These are phyloP conservation scores for Cyberlindnera japonica DNA, from an alignment of 805 yeast genomes.

Conservation along the genomic window DNA sequence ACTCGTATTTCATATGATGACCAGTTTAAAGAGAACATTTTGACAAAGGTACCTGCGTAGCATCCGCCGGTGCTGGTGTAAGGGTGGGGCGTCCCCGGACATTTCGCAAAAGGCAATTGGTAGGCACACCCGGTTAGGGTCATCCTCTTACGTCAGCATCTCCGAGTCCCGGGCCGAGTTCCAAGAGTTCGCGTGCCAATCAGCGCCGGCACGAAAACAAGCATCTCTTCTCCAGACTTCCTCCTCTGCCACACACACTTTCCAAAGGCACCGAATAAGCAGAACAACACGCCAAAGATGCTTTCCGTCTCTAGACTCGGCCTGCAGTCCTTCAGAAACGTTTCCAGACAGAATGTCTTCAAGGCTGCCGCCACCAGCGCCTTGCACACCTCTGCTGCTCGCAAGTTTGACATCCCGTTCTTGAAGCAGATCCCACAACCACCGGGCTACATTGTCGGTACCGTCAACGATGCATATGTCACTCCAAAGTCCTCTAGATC, in stretches of 20 bases:
- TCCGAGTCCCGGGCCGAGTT: slow-evolving; percentile 16
- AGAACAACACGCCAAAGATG: slow-evolving; percentile 1
- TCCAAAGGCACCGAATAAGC: neutral
- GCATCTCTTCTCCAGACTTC: slow-evolving; percentile 11
- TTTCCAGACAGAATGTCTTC: slow-evolving; percentile 7
- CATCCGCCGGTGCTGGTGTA: too few species aligned
- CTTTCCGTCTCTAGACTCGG: slow-evolving; percentile 14
- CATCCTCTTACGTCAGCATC: slow-evolving; percentile 4
- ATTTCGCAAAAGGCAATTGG: too few species aligned
- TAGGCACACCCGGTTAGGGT: slow-evolving; percentile 8
- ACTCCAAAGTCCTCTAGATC: slow-evolving; percentile 58
- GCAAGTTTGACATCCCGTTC: slow-evolving; percentile 41
- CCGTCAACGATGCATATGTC: slow-evolving; percentile 83
- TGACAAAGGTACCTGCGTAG: too few species aligned
- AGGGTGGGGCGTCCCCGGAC: too few species aligned
- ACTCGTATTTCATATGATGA: too few species aligned
- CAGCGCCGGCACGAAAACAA: slow-evolving; percentile 15
- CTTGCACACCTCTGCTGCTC: slow-evolving; percentile 28
- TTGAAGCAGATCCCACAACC: slow-evolving; percentile 70
- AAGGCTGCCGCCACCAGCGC: slow-evolving; percentile 6
- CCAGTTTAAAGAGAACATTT: too few species aligned
- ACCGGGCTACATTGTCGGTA: slow-evolving; percentile 88
- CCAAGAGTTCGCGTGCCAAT: slow-evolving; percentile 9
- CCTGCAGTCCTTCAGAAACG: slow-evolving; percentile 8
- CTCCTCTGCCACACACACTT: neutral